These are phyloP conservation scores for Neofusicoccum kwambonambiense DNA, from an alignment of 2,329 filamentous ascomycete species.

Conservation along the genomic window DNA sequence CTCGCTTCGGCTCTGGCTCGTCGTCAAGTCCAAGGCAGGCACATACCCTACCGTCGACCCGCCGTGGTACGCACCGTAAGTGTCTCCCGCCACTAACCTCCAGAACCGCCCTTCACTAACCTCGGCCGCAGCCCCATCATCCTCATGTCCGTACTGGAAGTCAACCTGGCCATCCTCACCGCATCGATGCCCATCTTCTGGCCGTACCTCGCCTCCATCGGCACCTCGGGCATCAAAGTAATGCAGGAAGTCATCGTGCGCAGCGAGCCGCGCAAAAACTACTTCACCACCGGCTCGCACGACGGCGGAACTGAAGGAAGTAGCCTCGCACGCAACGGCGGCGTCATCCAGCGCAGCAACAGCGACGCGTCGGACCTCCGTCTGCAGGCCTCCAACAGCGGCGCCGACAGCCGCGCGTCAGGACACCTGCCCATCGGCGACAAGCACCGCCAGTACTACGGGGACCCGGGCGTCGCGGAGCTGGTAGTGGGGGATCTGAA, in stretches of 20 bases:
- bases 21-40: constrained; percentile 13
- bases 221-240: background rate
- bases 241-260: constrained; percentile 17
- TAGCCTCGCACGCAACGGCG: background rate
- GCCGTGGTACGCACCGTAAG: constrained; percentile 17
- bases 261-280: constrained; percentile 8
- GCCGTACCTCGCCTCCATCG: constrained; percentile 19
- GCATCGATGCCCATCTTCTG: constrained; percentile 25
- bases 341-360: background rate
- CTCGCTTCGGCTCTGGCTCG: constrained; percentile 13
- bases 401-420: background rate
- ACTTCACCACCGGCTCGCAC: background rate
- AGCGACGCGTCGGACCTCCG: background rate
- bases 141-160: constrained; percentile 23
- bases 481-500: constrained; percentile 8
- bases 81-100: background rate
- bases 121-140: constrained; percentile 15
- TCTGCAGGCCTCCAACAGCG: background rate
- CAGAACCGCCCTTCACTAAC: background rate
- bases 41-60: constrained; percentile 13
- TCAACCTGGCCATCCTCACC: constrained; percentile 24
- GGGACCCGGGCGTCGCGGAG: background rate
- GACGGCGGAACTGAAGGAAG: background rate
- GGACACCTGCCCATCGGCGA: background rate
- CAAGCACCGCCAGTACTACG: constrained; percentile 5